A percentile compares a stretch with the other conserved stretches of the same genome.
These are phyloP conservation scores for Coemansia sp. DNA, from an alignment of 192 early-diverging fungal genomes.

Conservation along the genomic window DNA sequence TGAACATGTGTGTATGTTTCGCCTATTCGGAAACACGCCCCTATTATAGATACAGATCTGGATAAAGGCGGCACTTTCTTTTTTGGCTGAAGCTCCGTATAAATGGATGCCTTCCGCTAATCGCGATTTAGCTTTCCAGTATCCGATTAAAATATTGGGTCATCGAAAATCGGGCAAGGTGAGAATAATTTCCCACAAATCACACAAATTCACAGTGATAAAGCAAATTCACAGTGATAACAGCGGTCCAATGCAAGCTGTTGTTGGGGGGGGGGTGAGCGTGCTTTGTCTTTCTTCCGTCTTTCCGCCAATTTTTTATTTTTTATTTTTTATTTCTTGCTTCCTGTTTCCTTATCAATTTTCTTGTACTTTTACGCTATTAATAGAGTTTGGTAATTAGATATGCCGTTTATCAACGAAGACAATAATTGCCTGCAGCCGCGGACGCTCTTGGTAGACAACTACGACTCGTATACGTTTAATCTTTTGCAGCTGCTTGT, in stretches of 20 bases:
- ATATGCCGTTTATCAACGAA: constrained; percentile 4
- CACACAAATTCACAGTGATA: background rate
- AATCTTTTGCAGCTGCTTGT: constrained; percentile 80
- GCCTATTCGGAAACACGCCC: too few species aligned
- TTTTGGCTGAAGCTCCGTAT: background rate
- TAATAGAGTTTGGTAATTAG: background rate
- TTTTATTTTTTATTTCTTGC: background rate
- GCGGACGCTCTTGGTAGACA: constrained; percentile 82
- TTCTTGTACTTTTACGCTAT: background rate
- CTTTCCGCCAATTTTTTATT: background rate
- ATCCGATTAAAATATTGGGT: background rate
- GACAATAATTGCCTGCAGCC: constrained; percentile 5
- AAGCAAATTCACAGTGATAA: background rate
- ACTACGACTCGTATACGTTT: constrained; percentile 98
- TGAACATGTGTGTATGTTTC: too few species aligned
- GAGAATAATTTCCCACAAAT: background rate
- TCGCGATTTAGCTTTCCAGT: background rate
- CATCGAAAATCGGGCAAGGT: background rate
- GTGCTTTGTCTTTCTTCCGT: background rate
- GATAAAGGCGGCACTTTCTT: too few species aligned
- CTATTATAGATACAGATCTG: too few species aligned
- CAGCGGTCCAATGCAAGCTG: background rate
- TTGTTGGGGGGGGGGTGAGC: background rate
- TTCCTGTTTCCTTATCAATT: background rate
- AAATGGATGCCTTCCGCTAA: background rate